Conservation (phyloP, 345 rosid species). For the Eucalyptus sp. region DNA sequence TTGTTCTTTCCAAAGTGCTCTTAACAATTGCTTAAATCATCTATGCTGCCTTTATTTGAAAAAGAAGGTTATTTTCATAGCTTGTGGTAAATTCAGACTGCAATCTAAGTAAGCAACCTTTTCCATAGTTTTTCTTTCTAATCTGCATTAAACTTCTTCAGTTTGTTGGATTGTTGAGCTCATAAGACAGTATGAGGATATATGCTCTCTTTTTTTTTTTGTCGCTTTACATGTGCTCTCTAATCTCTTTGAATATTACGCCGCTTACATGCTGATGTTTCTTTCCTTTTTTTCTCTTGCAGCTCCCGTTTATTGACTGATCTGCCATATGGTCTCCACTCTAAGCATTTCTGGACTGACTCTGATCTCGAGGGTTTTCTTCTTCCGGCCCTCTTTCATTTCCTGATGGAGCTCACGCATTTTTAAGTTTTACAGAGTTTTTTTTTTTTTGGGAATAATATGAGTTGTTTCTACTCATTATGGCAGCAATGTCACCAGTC, state of each 20-base stretch:
- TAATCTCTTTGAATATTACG: not conserved
- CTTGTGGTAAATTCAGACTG: not conserved
- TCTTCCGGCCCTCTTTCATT: not conserved
- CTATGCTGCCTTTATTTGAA: not conserved
- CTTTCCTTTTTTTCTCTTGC: not conserved
- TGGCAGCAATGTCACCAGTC: not conserved
- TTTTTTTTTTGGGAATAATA: too few relatives aligned
- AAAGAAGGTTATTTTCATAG: not conserved
- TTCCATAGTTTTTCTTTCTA: too few relatives aligned
- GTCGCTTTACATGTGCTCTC: not conserved
- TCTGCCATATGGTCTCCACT: not conserved
- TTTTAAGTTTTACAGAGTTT: not conserved
- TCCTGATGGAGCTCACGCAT: not conserved
- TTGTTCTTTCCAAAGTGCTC: not conserved
- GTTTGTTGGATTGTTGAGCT: not conserved
- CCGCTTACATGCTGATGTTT: not conserved
- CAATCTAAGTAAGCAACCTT: not conserved
- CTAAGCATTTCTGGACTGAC: not conserved
- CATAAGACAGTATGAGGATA: not conserved
- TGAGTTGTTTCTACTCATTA: not conserved
- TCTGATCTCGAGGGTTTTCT: not conserved
- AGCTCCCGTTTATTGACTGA: not conserved
- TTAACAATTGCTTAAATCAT: not conserved
- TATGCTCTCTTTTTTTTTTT: fast-evolving
- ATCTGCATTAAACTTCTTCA: not conserved